Base-by-base conservation (phyloP, 768 basidiomycete genomes). In the Leccinum incarnatum region DNA sequence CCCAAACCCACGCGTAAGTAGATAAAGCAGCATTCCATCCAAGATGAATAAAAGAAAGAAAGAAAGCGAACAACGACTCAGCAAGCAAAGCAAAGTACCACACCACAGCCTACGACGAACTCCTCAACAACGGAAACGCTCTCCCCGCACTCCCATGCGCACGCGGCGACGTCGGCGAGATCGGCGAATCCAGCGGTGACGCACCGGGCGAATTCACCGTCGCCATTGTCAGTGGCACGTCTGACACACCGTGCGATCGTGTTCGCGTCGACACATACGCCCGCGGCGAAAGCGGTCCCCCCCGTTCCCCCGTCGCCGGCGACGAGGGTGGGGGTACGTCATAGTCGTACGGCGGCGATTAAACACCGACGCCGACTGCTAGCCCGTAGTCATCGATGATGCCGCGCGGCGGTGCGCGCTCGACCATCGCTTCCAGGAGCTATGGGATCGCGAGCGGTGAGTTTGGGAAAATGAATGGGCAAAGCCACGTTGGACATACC, bases 341-440 rank as follows among this genome's bases (percentile, higher is more conserved):
- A 19, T 45, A 45, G 21, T 63, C 67, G 27, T 27, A 27, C 1
- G 62, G 1, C 15, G 46, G 51, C 2, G 56, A 14, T 32, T 57
- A 19, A 1, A 45, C 42, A 2, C 19, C 61, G 27, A 67, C 15
- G 34, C 51, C 54, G 37, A 61, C 61, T 12, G 83, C 83, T 54
- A 80, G 56, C 3, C 78, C 78, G 62, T 79, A 85, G 36, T 85
- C 87, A 55, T 91, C 89, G 14, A 80, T 76, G 48, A 93, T 72
- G 1, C 86, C 81, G 8, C 89, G 84, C 3, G 89, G 88, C 4
- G 91, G 90, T 2, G 91, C 88, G 2, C 92, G 83, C 69, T 93
- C 91, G 25, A 93, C 89, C 83, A 89, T 88, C 0, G 91, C 90
- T 69, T 91, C 89, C 12, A 94, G 80, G 10, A 93, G 82, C 92